Conservation (phyloP, 1,284 basidiomycete genomes). For the Cryptococcus sp. region DNA sequence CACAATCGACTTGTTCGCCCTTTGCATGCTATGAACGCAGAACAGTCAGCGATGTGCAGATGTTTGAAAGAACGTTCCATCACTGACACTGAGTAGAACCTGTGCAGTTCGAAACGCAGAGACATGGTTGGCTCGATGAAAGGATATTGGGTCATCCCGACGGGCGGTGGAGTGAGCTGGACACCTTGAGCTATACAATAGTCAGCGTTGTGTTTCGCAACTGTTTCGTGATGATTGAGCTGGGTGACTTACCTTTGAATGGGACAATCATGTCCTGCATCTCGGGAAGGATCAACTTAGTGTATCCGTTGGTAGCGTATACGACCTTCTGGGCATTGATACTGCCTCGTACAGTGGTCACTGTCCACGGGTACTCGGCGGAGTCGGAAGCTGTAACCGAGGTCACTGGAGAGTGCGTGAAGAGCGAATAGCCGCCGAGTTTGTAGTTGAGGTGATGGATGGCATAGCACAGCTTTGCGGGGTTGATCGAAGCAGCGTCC, state of each 20-base stretch:
- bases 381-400: slow-evolving; percentile 17
- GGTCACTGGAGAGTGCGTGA: slow-evolving; percentile 26
- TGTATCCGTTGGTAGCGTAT: slow-evolving; percentile 40
- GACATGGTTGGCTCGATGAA: slow-evolving; percentile 34
- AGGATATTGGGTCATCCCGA: slow-evolving; percentile 20
- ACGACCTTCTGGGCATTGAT: slow-evolving; percentile 30
- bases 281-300: slow-evolving; percentile 27
- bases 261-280: slow-evolving; percentile 35
- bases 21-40: slow-evolving; percentile 15
- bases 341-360: slow-evolving; percentile 36
- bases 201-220: not conserved
- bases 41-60: slow-evolving; percentile 2
- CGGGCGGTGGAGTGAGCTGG: slow-evolving; percentile 32
- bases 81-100: slow-evolving; percentile 45
- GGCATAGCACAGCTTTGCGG: slow-evolving; percentile 38
- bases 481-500: slow-evolving; percentile 43
- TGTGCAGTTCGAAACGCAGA: slow-evolving; percentile 29
- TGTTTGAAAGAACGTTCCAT: not conserved
- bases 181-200: slow-evolving; percentile 37
- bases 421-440: slow-evolving; percentile 31
- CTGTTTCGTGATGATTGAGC: not conserved
- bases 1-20: slow-evolving; percentile 39
- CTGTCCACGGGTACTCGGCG: slow-evolving; percentile 21
- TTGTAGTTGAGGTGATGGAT: slow-evolving; percentile 27
- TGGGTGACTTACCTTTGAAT: slow-evolving; percentile 18